phyloP scores from a whole-genome alignment of 129 eudicot genomes.

The Tagetes erecta region DNA sequence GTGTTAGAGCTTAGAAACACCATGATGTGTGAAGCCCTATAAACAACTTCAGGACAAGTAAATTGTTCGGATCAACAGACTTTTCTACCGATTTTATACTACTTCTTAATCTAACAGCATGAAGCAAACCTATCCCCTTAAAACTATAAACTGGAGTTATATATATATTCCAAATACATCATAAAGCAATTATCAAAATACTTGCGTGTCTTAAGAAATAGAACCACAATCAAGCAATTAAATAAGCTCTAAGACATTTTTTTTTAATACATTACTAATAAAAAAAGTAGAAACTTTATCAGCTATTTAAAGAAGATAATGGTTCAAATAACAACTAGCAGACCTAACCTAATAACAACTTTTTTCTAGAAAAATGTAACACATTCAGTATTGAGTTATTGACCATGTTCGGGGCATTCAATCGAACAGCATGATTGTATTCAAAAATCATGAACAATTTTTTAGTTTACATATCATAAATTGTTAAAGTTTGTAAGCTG shows the following conservation, averaged over 20 bases:
- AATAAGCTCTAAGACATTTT: background rate
- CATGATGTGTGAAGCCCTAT: background rate
- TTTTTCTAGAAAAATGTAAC: background rate
- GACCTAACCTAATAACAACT: background rate
- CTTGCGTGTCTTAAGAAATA: no score
- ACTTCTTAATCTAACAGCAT: background rate
- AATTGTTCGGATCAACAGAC: no score
- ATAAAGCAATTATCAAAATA: background rate
- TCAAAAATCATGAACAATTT: background rate
- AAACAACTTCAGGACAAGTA: background rate
- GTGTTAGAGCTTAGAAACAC: background rate
- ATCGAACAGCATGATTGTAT: background rate
- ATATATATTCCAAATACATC: background rate
- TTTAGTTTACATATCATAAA: background rate
- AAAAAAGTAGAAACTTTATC: background rate
- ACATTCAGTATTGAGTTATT: background rate
- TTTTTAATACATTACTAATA: background rate
- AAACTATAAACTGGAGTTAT: background rate
- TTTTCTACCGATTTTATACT: no score
- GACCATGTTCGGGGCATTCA: background rate
- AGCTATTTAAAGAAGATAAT: background rate
- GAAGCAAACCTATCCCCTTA: constrained; percentile 4
- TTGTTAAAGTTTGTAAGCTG: background rate
- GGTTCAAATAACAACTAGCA: background rate
- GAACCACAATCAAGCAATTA: background rate